phyloP scores from a whole-genome alignment of 2,329 filamentous ascomycete genomes.

The Exophiala sp. region DNA sequence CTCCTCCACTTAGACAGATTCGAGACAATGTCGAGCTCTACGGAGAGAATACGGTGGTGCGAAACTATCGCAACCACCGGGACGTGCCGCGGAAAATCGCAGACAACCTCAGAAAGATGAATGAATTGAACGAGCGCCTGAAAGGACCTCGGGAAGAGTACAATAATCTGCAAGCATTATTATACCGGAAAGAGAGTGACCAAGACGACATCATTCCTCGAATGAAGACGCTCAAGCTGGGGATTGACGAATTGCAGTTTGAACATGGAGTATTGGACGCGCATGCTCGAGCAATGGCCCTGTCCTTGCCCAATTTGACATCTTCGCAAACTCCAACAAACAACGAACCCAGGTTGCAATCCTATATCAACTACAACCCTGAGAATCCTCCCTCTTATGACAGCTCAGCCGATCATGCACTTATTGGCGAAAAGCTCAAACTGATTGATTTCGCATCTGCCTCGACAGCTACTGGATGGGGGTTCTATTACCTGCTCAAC shows the following conservation, averaged over 20 bases:
- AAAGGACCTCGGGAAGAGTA: slow-evolving; percentile 41
- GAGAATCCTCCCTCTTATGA: slow-evolving; percentile 34
- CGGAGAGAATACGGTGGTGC: slow-evolving; percentile 74
- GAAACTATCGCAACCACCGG: slow-evolving; percentile 68
- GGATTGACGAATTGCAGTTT: slow-evolving; percentile 32
- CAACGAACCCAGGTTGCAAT: slow-evolving; percentile 44
- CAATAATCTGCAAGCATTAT: slow-evolving; percentile 43
- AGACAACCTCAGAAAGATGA: slow-evolving; percentile 37
- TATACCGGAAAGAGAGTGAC: slow-evolving; percentile 35
- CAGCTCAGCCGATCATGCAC: slow-evolving; percentile 66
- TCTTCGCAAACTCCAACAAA: slow-evolving; percentile 71
- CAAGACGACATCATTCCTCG: slow-evolving; percentile 16
- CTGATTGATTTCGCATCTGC: slow-evolving; percentile 87
- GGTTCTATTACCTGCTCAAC: slow-evolving; percentile 94
- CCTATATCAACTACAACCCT: slow-evolving; percentile 74
- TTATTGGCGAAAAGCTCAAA: slow-evolving; percentile 80
- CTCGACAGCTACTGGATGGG: slow-evolving; percentile 84
- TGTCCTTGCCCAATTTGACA: slow-evolving; percentile 82
- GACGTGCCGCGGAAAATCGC: slow-evolving; percentile 52
- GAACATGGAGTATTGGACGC: slow-evolving; percentile 26
- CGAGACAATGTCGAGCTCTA: slow-evolving; percentile 78
- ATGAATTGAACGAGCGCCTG: slow-evolving; percentile 39
- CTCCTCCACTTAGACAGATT: slow-evolving; percentile 83
- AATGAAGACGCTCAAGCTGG: slow-evolving; percentile 18
- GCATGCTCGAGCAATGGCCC: slow-evolving; percentile 55